Percentiles rank a stretch among this genome's conserved stretches.
Conservation (phyloP, 139 green algal genomes). For the Tetraselmis chui region DNA sequence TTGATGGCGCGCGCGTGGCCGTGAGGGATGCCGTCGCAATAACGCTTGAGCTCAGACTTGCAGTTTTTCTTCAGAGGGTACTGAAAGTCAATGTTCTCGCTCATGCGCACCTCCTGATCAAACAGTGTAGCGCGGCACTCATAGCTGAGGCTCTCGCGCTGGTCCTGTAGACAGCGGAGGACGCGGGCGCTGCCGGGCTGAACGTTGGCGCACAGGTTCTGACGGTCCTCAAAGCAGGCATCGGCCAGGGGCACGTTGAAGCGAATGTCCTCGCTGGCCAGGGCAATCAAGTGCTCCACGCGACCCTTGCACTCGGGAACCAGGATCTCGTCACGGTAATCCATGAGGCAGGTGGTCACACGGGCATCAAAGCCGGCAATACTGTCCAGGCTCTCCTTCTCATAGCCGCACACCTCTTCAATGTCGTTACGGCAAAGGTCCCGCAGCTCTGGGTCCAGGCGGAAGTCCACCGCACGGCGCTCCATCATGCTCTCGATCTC, state of each 20-base stretch:
- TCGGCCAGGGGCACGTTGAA: constrained; percentile 69
- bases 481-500: constrained; percentile 66
- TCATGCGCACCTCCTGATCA: constrained; percentile 59
- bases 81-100: constrained; percentile 72
- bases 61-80: constrained; percentile 76
- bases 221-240: constrained; percentile 56
- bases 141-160: constrained; percentile 48
- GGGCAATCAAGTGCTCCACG: constrained; percentile 40
- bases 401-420: constrained; percentile 35
- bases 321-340: constrained; percentile 28
- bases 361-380: constrained; percentile 15
- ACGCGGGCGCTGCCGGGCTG: constrained; percentile 67
- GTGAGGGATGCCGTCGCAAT: constrained; percentile 63
- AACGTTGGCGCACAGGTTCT: constrained; percentile 45
- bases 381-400: constrained; percentile 25
- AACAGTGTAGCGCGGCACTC: constrained; percentile 67
- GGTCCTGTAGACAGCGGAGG: constrained; percentile 70
- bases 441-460: constrained; percentile 60
- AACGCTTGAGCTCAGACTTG: constrained; percentile 46
- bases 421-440: constrained; percentile 41
- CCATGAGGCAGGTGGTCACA: constrained; percentile 33
- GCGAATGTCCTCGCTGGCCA: constrained; percentile 71
- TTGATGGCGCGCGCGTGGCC: constrained; percentile 62
- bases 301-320: constrained; percentile 46
- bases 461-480: constrained; percentile 52